These are phyloP conservation scores for Rhamnella rubrinervis DNA, from an alignment of 331 rosid genomes.

Conservation along the genomic window DNA sequence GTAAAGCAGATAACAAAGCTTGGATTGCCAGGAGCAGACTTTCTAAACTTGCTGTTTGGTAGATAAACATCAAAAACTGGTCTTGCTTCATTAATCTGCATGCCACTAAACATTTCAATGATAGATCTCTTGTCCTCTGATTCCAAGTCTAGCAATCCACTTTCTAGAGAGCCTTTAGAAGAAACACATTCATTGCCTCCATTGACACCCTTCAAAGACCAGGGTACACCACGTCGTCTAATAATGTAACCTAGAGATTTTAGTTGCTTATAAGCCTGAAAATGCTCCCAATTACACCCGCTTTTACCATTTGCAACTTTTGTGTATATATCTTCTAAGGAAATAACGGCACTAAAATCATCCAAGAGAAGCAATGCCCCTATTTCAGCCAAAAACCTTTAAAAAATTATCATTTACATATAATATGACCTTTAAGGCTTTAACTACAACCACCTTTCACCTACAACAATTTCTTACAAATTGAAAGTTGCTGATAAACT, in stretches of 20 bases:
- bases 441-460: not conserved
- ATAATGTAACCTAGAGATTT: slow-evolving; percentile 79
- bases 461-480: not conserved
- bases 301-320: slow-evolving; percentile 40
- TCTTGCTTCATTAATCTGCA: slow-evolving; percentile 51
- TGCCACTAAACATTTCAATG: slow-evolving; percentile 33
- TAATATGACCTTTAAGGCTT: not conserved
- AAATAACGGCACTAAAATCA: slow-evolving; percentile 36
- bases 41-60: slow-evolving; percentile 82
- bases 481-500: not conserved
- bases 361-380: slow-evolving; percentile 64
- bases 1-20: slow-evolving; percentile 61
- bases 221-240: slow-evolving; percentile 52
- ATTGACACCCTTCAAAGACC: slow-evolving; percentile 59
- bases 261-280: slow-evolving; percentile 81
- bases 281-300: slow-evolving; percentile 65
- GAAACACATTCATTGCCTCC: slow-evolving; percentile 20
- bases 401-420: slow-evolving; percentile 6
- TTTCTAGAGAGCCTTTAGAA: slow-evolving; percentile 32
- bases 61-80: slow-evolving; percentile 70
- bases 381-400: slow-evolving; percentile 77
- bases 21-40: slow-evolving; percentile 77
- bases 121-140: slow-evolving; percentile 33
- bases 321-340: slow-evolving; percentile 48
- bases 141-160: slow-evolving; percentile 25